Conservation (phyloP, 106 monocot species). For the Iris macrosiphon region DNA sequence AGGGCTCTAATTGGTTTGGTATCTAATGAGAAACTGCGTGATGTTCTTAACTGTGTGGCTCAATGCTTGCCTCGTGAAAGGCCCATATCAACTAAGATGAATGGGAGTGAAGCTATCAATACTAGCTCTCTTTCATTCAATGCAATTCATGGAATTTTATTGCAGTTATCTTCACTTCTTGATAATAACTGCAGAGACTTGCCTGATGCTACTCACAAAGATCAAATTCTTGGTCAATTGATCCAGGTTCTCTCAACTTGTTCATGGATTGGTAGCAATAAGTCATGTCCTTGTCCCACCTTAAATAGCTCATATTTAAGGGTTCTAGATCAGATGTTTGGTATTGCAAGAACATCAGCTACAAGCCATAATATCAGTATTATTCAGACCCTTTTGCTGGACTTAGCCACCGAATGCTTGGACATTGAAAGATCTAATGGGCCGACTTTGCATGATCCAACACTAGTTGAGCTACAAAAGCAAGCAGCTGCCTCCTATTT, state of each 20-base stretch:
- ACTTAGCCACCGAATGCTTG: constrained; percentile 50
- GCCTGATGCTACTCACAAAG: constrained; percentile 56
- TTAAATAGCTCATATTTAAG: constrained; percentile 52
- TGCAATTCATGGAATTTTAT: constrained; percentile 76
- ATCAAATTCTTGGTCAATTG: constrained; percentile 45
- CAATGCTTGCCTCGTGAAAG: constrained; percentile 38
- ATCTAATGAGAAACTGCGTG: constrained; percentile 74
- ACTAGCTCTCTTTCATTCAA: constrained; percentile 43
- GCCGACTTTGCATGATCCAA: constrained; percentile 62
- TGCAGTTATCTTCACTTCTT: constrained; percentile 73
- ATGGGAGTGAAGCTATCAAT: constrained; percentile 1
- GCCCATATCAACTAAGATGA: neutral
- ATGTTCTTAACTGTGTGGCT: constrained; percentile 37
- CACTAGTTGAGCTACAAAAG: constrained; percentile 55
- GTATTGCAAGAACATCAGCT: constrained; percentile 40
- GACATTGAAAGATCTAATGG: constrained; percentile 15
- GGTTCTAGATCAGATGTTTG: constrained; percentile 65
- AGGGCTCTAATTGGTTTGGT: constrained; percentile 85
- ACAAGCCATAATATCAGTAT: constrained; percentile 16
- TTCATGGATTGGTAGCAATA: constrained; percentile 70
- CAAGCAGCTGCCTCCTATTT: constrained; percentile 82
- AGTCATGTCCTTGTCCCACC: constrained; percentile 63
- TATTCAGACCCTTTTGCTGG: constrained; percentile 37
- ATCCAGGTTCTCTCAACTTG: constrained; percentile 38
- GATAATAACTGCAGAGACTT: constrained; percentile 66